A percentile compares a stretch with the other conserved stretches of the same genome.
Evolutionary conservation across 75 land plant genomes (phyloP).

Genomic region (Cunninghamia lanceolata): DNA sequence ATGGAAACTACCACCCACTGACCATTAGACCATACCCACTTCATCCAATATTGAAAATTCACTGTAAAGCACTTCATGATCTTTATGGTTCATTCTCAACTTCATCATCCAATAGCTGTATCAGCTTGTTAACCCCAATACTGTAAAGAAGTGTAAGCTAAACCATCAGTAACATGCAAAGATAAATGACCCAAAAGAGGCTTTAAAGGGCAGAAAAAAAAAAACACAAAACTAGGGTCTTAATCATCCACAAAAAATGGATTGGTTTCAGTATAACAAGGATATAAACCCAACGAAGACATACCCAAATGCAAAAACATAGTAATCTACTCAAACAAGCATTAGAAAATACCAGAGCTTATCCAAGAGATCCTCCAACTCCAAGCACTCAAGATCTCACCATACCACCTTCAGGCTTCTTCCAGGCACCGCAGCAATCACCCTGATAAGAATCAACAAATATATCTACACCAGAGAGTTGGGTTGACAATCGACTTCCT

Average conservation of each 20-base stretch:
- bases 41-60: neutral
- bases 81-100: neutral
- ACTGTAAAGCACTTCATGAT: neutral
- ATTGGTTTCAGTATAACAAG: neutral
- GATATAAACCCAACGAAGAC: neutral
- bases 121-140: neutral
- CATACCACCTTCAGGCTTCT: neutral
- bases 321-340: neutral
- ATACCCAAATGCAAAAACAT: neutral
- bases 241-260: neutral
- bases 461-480: neutral
- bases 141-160: neutral
- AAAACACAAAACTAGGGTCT: neutral
- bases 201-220: neutral
- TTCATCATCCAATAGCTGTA: neutral
- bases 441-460: neutral
- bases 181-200: neutral
- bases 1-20: neutral
- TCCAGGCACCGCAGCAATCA: neutral
- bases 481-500: conserved; percentile 4
- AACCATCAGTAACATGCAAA: neutral
- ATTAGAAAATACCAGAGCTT: neutral
- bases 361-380: neutral
- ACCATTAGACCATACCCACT: neutral
- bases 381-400: neutral